A percentile compares a stretch with the other conserved stretches of the same genome.
Evolutionary conservation across 768 basidiomycete genomes (phyloP).

Genomic region (Russula sp.): DNA sequence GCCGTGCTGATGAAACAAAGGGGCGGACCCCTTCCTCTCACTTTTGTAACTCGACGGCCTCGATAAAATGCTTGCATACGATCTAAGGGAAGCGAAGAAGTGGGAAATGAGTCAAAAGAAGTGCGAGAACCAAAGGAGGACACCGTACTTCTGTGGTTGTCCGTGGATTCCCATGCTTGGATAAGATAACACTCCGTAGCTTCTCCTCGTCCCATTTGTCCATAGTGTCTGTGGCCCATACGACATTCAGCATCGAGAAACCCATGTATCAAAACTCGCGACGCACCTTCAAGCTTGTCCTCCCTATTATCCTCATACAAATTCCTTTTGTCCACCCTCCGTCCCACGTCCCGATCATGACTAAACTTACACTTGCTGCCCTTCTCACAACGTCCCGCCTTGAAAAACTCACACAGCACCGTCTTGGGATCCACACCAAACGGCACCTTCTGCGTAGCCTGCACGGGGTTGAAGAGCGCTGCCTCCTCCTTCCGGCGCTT

Average conservation of each 20-base stretch:
- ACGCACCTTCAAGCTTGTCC: slow-evolving; percentile 66
- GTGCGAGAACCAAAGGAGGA: slow-evolving; percentile 10
- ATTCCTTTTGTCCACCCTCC: slow-evolving; percentile 95
- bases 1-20: not conserved
- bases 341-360: slow-evolving; percentile 82
- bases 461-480: slow-evolving; percentile 74
- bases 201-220: slow-evolving; percentile 97
- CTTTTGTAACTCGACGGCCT: slow-evolving; percentile 91
- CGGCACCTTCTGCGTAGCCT: slow-evolving; percentile 74
- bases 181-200: slow-evolving; percentile 78
- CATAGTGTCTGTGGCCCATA: slow-evolving; percentile 74
- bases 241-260: not conserved
- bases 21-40: slow-evolving; percentile 36
- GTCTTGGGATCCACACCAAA: slow-evolving; percentile 98
- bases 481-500: slow-evolving; percentile 84
- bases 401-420: slow-evolving; percentile 87
- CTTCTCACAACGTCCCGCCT: slow-evolving; percentile 91
- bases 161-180: slow-evolving; percentile 85
- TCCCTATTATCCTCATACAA: slow-evolving; percentile 86
- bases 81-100: slow-evolving; percentile 50
- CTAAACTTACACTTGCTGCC: slow-evolving; percentile 96
- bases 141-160: slow-evolving; percentile 87
- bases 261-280: not conserved
- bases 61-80: slow-evolving; percentile 96
- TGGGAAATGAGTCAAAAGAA: slow-evolving; percentile 4